These are phyloP conservation scores for Colletotrichum cereale DNA, from an alignment of 2,329 filamentous ascomycete genomes.

Conservation along the genomic window DNA sequence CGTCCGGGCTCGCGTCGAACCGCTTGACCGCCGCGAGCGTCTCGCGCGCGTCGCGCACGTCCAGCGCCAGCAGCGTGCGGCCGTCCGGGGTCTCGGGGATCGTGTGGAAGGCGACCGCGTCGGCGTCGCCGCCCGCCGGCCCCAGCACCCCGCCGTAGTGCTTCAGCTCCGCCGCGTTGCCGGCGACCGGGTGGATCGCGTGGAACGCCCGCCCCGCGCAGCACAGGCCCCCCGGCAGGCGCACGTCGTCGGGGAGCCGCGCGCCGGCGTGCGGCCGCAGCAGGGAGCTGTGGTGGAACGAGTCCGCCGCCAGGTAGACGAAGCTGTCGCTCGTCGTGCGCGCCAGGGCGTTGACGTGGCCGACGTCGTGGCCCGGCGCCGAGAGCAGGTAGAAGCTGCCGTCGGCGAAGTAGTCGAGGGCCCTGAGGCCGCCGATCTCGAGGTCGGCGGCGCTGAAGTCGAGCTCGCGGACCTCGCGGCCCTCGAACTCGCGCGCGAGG, in stretches of 20 bases:
- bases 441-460: neutral
- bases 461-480: constrained; percentile 22
- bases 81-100: neutral
- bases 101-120: neutral
- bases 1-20: constrained; percentile 10
- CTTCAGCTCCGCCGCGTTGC: neutral
- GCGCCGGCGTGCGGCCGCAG: constrained; percentile 6
- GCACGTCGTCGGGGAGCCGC: constrained; percentile 1
- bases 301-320: constrained; percentile 26
- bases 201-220: neutral
- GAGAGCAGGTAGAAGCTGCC: constrained; percentile 33
- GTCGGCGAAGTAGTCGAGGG: constrained; percentile 30
- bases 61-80: neutral
- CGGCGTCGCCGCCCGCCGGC: constrained; percentile 1
- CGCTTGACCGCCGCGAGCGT: constrained; percentile 1
- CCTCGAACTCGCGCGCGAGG: constrained; percentile 33
- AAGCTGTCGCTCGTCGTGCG: constrained; percentile 13
- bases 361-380: constrained; percentile 28
- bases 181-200: constrained; percentile 7
- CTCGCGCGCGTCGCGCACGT: constrained; percentile 3
- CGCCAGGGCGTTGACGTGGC: constrained; percentile 22
- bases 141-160: neutral
- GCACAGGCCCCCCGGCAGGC: neutral
- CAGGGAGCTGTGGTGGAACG: constrained; percentile 13
- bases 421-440: constrained; percentile 10